A percentile compares a stretch with the other conserved stretches of the same genome.
These are phyloP conservation scores for Fusarium avenaceum DNA, from an alignment of 2,329 filamentous ascomycete genomes.

Conservation along the genomic window DNA sequence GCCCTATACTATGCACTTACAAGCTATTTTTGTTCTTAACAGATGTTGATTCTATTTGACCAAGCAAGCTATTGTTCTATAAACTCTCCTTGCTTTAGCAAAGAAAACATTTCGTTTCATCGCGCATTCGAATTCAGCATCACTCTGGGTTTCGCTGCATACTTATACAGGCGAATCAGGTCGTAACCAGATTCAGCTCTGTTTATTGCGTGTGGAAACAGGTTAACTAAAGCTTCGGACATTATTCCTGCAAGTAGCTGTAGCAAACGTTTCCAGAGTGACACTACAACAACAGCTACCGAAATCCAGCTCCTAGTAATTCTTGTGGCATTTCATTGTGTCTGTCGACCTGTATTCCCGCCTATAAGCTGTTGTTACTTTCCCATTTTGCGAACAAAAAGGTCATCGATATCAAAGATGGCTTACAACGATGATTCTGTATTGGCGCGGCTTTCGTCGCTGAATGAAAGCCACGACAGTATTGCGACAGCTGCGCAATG, in stretches of 20 bases:
- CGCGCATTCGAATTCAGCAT: conserved; percentile 37
- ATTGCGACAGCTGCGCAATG: conserved; percentile 97
- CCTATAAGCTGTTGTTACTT: conserved; percentile 8
- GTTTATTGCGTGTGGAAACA: conserved; percentile 22
- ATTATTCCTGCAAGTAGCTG: conserved; percentile 48
- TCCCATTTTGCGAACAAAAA: not conserved
- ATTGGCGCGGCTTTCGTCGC: conserved; percentile 90
- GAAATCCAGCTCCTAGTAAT: conserved; percentile 41
- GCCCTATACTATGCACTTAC: conserved; percentile 45
- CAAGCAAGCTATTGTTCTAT: conserved; percentile 42
- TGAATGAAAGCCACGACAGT: conserved; percentile 98
- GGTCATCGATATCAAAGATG: conserved; percentile 66
- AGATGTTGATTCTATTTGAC: conserved; percentile 43
- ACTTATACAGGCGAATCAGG: conserved; percentile 26
- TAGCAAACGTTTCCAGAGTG: conserved; percentile 49
- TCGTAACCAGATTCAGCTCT: conserved; percentile 19
- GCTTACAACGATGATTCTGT: conserved; percentile 97
- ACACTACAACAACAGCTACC: conserved; percentile 47
- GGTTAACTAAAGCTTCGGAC: conserved; percentile 38
- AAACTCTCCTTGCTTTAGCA: conserved; percentile 46
- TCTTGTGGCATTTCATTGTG: conserved; percentile 23
- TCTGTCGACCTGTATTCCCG: conserved; percentile 7
- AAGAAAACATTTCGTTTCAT: conserved; percentile 41
- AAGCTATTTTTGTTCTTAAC: conserved; percentile 37
- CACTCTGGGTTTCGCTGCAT: conserved; percentile 31